A percentile compares a stretch with the other conserved stretches of the same genome.
Evolutionary conservation across 129 eudicot genomes (phyloP).

Genomic region (Solidago caesia): DNA sequence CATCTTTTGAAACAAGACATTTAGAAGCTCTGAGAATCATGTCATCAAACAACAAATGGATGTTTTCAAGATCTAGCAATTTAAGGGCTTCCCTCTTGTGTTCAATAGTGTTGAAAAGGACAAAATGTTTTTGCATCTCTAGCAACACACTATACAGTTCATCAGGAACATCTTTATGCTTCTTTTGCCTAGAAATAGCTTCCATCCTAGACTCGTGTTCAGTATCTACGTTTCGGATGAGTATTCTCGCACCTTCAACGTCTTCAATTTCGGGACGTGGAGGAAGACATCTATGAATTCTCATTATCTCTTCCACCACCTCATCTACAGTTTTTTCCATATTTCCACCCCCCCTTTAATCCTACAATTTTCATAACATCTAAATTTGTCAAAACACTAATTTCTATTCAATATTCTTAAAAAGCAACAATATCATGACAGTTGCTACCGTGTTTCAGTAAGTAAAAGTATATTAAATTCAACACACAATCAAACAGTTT

Average conservation of each 20-base stretch:
- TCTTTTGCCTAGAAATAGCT: constrained; percentile 49
- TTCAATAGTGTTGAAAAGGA: constrained; percentile 56
- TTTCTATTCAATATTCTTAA: too few relatives aligned
- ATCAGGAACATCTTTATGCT: constrained; percentile 52
- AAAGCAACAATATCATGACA: too few relatives aligned
- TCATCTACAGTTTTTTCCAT: constrained; percentile 56
- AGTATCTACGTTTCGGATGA: constrained; percentile 60
- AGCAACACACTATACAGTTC: constrained; percentile 53
- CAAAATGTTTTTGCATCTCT: constrained; percentile 68
- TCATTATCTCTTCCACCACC: constrained; percentile 76
- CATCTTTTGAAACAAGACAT: constrained; percentile 35
- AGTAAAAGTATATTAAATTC: too few relatives aligned
- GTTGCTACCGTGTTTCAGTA: too few relatives aligned
- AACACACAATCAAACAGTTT: too few relatives aligned
- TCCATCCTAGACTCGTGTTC: constrained; percentile 62
- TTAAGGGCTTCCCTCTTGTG: constrained; percentile 65
- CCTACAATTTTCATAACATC: too few relatives aligned
- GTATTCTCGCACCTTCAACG: constrained; percentile 60
- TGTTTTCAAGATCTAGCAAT: constrained; percentile 70
- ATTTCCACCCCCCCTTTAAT: too few relatives aligned
- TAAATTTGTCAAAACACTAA: too few relatives aligned
- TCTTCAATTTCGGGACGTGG: constrained; percentile 80
- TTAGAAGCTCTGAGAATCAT: constrained; percentile 84
- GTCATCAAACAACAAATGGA: constrained; percentile 57
- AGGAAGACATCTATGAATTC: constrained; percentile 64